These are phyloP conservation scores for Glycine tomentella DNA, from an alignment of 306 rosid species.

Conservation along the genomic window DNA sequence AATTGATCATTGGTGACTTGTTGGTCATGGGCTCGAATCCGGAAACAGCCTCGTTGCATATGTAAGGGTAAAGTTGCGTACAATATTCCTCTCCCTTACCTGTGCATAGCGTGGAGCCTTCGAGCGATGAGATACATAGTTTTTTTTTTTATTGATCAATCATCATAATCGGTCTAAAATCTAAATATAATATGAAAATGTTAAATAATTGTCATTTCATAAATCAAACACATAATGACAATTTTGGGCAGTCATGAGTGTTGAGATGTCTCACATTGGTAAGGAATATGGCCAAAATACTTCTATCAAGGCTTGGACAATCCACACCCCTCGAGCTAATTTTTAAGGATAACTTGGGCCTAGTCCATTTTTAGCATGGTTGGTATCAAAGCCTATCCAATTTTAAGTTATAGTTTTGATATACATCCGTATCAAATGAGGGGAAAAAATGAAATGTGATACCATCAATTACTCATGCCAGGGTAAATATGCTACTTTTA, in stretches of 20 bases:
- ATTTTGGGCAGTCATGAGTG: background rate
- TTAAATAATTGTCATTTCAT: slow-evolving; percentile 8
- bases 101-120: no score
- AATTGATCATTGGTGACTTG: no score
- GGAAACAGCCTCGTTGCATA: no score
- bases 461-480: slow-evolving; percentile 4
- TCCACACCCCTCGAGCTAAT: background rate
- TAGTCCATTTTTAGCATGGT: background rate
- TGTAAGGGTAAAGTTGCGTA: no score
- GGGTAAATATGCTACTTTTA: background rate
- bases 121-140: no score
- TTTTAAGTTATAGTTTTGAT: background rate
- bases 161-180: background rate
- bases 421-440: background rate
- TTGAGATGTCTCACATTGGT: background rate
- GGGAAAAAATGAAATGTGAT: background rate
- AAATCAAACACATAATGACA: background rate
- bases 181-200: slow-evolving; percentile 11
- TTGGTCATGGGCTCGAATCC: no score
- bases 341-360: background rate
- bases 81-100: no score
- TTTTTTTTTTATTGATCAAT: no score
- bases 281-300: background rate
- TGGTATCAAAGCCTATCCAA: background rate
- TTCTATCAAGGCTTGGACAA: background rate